These are phyloP conservation scores for Pythium dissimile DNA, from an alignment of 352 stramenopile species.

Conservation along the genomic window DNA sequence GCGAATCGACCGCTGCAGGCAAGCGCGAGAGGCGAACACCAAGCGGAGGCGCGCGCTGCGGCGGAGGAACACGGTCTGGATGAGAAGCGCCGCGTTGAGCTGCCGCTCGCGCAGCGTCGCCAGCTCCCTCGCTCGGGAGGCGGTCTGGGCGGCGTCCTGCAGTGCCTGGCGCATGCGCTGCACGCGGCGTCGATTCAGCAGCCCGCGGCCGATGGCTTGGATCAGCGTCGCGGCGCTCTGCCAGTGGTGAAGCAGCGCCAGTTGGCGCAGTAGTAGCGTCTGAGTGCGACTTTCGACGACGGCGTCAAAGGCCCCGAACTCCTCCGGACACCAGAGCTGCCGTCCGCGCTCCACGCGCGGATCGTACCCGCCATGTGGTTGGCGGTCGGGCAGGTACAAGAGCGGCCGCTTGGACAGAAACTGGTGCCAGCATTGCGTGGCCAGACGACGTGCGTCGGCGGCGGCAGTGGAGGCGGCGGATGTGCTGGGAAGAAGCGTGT, in stretches of 20 bases:
- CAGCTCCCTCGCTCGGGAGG: conserved; percentile 20
- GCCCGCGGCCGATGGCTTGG: conserved; percentile 35
- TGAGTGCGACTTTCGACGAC: conserved; percentile 34
- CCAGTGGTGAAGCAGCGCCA: conserved; percentile 38
- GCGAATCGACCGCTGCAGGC: conserved; percentile 27
- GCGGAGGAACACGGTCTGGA: conserved; percentile 35
- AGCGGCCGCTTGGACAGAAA: conserved; percentile 30
- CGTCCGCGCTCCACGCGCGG: conserved; percentile 13
- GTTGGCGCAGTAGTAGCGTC: conserved; percentile 33
- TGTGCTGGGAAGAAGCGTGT: too few relatives aligned
- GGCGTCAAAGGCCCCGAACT: conserved; percentile 41
- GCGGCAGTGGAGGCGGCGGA: too few relatives aligned
- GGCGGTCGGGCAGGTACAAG: conserved; percentile 49
- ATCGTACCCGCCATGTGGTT: conserved; percentile 39
- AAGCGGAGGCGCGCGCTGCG: conserved; percentile 21
- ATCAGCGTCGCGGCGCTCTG: conserved; percentile 32
- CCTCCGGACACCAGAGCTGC: conserved; percentile 40
- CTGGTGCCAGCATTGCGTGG: conserved; percentile 28
- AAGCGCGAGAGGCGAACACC: conserved; percentile 23
- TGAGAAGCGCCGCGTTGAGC: conserved; percentile 22
- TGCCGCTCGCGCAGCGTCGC: conserved; percentile 21
- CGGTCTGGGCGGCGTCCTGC: conserved; percentile 22
- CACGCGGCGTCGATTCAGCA: conserved; percentile 32
- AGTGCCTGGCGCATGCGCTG: conserved; percentile 25
- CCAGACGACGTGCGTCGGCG: conserved; percentile 17